Evolutionary conservation across 163 green algal genomes (phyloP), one percentile per base, ranked within the genome.

Genomic region (Smithsoniella earleae): DNA sequence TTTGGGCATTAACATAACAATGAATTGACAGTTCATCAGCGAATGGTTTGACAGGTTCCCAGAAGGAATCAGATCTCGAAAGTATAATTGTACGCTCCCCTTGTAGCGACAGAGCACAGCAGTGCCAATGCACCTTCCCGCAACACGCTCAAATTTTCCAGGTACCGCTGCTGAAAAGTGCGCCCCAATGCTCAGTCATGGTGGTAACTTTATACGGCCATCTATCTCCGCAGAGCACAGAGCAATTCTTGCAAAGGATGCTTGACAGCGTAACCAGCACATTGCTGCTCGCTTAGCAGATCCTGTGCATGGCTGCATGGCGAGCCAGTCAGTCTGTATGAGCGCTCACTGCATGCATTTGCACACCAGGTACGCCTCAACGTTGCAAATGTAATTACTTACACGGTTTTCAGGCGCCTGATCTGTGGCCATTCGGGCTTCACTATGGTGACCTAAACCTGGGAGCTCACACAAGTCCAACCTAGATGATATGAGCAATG

Each of bases 171-270:
- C 6, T 69, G n/a, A 30, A 33, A 6, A 36, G 28, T 34, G 58
- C 43, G 20, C 58, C 43, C 18, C 58, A 69, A 38, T 69, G 58
- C 25, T 30, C 58, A 2, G 58, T 69, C 5, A 33, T 34, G 6
- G 58, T 69, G 58, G 58, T 69, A 33, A 43, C 58, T n/a, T 31
- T 69, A 33, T 69, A 69, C 25, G 58, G 58, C 16, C 58, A 30
- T 4, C 58, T 69, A 33, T 30, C 22, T 18, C 30, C 58, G 16
- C 22, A n/a, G 27, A 33, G 34, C 8, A n/a, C 58, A 6, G 58
- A 69, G 58, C 1, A 45, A n/a, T 69, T 69, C 58, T 31, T 69
- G 25, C 5, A 43, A 33, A 5, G 58, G 30, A 69, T 69, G 58
- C 58, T 69, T 16, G 58, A 69, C 25, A 33, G 58, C 25, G 58